Evolutionary conservation across 1,139 yeast genomes (phyloP), one percentile per base, ranked within the genome.

Genomic region (Geotrichum fermentans): DNA sequence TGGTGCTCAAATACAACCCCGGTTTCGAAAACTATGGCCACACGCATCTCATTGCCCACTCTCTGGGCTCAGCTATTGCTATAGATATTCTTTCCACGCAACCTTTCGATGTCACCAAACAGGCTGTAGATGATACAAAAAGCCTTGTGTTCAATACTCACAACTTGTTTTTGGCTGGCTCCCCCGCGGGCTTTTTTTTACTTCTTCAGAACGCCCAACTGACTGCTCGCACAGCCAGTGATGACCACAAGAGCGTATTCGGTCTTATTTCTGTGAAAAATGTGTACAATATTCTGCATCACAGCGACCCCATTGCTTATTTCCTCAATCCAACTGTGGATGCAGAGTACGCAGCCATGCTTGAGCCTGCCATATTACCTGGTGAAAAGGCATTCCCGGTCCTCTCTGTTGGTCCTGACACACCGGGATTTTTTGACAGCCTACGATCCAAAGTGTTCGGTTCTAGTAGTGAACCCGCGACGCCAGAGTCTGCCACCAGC

Each of bases 31-130:
- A 52, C 8, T 73, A 77, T 5, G 97, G 97, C 0, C 78, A 81
- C 53, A 82, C 89, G 0, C 89, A 90, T 59, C 65, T 92, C 2
- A 71, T 92, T 59, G 97, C 97, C 1, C 98, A 92, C 65, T 89
- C 97, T 0, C 68, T 92, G 24, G 98, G 98, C 0, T 83, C 95
- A 16, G 83, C 92, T 0, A 87, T 92, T 48, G 77, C 84, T 1
- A 79, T 87, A 57, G 98, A 92, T 64, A 72, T 92, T 34, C 65
- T 89, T 35, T 72, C 85, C 1, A 63, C 71, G 28, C 94, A 84
- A 61, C 79, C 80, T n/a, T 62, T 60, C 20, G 48, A 38, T 16
- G 39, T 45, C 20, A 14, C 3, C 13, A 40, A 34, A 22, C 46
- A 36, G 43, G 45, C 16, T n/a, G 30, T 37, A 5, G 43, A 37